These are phyloP conservation scores for Eucalyptus polyanthemos DNA, from an alignment of 345 rosid genomes.

Conservation along the genomic window DNA sequence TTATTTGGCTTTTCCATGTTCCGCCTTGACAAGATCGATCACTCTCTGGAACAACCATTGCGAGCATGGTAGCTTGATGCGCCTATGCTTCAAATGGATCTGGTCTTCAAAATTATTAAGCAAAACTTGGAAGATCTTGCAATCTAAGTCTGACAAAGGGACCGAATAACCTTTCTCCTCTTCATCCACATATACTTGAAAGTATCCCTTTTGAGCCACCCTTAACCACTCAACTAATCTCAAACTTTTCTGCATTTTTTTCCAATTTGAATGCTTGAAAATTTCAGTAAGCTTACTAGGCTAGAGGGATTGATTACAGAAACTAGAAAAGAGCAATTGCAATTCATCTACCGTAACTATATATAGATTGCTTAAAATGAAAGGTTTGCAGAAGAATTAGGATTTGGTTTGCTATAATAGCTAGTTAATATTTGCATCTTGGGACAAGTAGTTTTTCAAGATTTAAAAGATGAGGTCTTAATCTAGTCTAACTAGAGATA, in stretches of 20 bases:
- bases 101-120: neutral
- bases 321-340: neutral
- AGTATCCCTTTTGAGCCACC: neutral
- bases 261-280: neutral
- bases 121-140: neutral
- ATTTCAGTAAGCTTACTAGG: neutral
- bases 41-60: neutral
- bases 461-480: neutral
- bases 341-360: neutral
- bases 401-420: neutral
- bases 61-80: neutral
- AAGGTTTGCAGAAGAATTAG: neutral
- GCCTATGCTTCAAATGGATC: neutral
- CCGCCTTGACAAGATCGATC: neutral
- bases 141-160: neutral
- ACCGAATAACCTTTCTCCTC: neutral
- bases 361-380: neutral
- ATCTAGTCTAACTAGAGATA: neutral
- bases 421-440: no score
- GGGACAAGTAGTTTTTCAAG: neutral
- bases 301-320: neutral
- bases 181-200: neutral
- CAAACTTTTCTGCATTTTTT: neutral
- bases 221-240: neutral
- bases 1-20: neutral